Conservation (phyloP, 345 rosid species). For the Citrus australasica region DNA sequence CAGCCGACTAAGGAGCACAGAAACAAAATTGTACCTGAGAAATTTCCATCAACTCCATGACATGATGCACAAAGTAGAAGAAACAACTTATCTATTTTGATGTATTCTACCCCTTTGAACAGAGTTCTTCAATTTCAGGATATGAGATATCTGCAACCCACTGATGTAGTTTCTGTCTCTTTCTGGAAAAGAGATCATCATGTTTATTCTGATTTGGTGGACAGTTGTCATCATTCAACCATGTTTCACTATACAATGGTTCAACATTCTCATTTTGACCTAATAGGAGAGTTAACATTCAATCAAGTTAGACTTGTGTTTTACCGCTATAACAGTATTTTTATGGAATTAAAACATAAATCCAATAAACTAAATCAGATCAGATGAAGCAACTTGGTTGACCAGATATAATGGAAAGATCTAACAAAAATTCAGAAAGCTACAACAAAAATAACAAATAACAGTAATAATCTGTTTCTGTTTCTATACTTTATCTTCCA, state of each 20-base stretch:
- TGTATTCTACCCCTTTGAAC: constrained; percentile 48
- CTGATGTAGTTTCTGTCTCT: constrained; percentile 52
- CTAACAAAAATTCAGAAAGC: background rate
- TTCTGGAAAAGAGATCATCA: constrained; percentile 42
- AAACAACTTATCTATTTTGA: background rate
- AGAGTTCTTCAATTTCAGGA: constrained; percentile 44
- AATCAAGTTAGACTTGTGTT: background rate
- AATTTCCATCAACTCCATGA: constrained; percentile 25
- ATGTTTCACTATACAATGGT: constrained; percentile 7
- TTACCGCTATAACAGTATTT: background rate
- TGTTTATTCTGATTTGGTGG: constrained; percentile 37
- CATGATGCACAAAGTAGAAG: constrained; percentile 9
- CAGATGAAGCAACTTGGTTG: background rate
- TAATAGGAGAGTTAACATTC: background rate
- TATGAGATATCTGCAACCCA: constrained; percentile 46
- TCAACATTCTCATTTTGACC: background rate
- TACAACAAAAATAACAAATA: background rate
- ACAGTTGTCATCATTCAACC: constrained; percentile 14
- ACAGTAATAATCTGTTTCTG: background rate
- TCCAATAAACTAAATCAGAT: background rate
- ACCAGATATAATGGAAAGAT: background rate
- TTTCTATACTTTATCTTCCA: background rate
- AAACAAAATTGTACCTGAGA: constrained; percentile 56
- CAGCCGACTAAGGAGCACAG: constrained; percentile 51
- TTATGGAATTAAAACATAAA: background rate